Conservation (phyloP, 192 early-diverging fungal genomes). For the Dissophora globulifera region DNA sequence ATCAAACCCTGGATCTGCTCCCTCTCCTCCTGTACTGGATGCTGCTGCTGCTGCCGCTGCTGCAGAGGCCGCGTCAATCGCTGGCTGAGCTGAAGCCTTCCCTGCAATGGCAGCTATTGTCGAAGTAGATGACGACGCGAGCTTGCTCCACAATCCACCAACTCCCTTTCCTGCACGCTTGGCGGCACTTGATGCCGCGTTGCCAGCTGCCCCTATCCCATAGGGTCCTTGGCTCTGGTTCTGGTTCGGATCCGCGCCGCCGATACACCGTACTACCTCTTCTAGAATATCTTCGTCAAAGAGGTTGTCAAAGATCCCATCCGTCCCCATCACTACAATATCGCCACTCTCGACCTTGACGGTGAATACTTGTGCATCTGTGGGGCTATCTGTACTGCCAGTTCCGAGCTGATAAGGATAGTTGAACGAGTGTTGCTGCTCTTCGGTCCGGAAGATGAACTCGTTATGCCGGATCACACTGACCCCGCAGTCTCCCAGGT, state of each 20-base stretch:
- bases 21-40: background rate
- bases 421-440: constrained; percentile 99
- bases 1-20: background rate
- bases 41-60: background rate
- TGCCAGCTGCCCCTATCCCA: constrained; percentile 41
- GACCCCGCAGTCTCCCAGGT: constrained; percentile 95
- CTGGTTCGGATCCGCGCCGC: constrained; percentile 37
- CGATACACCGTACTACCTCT: constrained; percentile 66
- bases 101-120: constrained; percentile 31
- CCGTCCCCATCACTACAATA: constrained; percentile 90
- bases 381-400: constrained; percentile 79
- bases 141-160: constrained; percentile 39
- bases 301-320: constrained; percentile 97
- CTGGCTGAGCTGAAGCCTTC: background rate
- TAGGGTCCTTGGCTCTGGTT: constrained; percentile 32
- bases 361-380: constrained; percentile 84
- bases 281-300: constrained; percentile 98
- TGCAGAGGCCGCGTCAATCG: background rate
- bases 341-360: constrained; percentile 93
- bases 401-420: constrained; percentile 97
- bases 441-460: constrained; percentile 93
- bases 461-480: constrained; percentile 88
- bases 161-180: constrained; percentile 29
- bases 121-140: constrained; percentile 29
- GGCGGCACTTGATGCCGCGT: constrained; percentile 3